These are phyloP conservation scores for Colletotrichum sidae DNA, from an alignment of 2,329 filamentous ascomycete species.

Conservation along the genomic window DNA sequence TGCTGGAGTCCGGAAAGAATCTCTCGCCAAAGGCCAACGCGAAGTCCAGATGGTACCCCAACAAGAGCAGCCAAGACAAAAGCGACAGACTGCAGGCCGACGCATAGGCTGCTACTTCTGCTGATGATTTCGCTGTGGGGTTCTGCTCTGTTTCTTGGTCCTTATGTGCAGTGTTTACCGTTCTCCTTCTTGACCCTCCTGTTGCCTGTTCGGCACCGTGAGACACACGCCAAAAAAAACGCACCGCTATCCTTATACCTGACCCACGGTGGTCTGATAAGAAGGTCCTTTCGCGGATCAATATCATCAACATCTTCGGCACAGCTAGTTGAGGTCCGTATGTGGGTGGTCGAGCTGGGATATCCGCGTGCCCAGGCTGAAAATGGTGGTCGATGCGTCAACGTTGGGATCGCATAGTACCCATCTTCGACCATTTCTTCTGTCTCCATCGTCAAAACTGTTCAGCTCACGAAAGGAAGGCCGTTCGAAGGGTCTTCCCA, in stretches of 20 bases:
- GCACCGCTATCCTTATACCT: no score
- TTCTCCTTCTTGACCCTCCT: neutral
- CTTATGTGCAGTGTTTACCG: neutral
- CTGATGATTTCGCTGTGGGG: conserved; percentile 21
- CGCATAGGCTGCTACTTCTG: conserved; percentile 9
- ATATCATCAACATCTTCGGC: no score
- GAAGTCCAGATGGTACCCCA: neutral
- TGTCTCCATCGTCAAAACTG: neutral
- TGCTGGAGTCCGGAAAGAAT: no score
- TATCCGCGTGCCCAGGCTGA: no score
- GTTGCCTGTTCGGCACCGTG: neutral
- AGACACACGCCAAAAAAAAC: neutral
- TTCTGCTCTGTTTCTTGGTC: conserved; percentile 1
- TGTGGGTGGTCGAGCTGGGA: no score
- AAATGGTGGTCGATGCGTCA: no score
- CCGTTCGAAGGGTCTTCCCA: neutral
- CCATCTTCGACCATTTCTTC: neutral
- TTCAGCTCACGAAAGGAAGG: no score
- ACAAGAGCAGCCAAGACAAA: neutral
- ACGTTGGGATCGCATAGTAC: neutral
- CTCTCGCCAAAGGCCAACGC: no score
- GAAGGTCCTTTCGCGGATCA: no score
- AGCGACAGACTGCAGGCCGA: neutral
- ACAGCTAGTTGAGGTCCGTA: no score
- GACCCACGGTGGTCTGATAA: no score